Percentiles rank a stretch among this genome's conserved stretches.
Evolutionary conservation across 2,329 filamentous ascomycete species (phyloP).

Genomic region (Hypoxylon sp.): DNA sequence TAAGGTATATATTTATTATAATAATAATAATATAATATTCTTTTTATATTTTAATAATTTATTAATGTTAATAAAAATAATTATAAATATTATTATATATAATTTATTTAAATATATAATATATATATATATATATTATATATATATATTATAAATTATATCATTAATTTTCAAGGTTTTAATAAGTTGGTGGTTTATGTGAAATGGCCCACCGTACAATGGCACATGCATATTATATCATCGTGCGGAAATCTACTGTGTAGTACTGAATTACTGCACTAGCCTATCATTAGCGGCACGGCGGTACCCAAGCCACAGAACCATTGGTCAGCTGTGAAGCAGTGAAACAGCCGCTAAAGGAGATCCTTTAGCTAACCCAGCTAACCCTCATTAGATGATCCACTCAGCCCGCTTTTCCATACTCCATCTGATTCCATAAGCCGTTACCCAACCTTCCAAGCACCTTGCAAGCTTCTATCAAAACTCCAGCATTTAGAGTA

Average conservation of each 20-base stretch:
- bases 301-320: constrained; percentile 7
- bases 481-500: neutral
- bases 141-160: too few relatives aligned
- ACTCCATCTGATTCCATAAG: constrained; percentile 12
- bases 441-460: neutral
- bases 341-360: constrained; percentile 34
- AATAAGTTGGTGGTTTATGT: too few relatives aligned
- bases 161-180: too few relatives aligned
- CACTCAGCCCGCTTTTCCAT: constrained; percentile 8
- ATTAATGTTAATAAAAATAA: too few relatives aligned
- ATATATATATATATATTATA: too few relatives aligned
- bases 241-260: constrained; percentile 29
- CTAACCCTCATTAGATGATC: too few relatives aligned
- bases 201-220: too few relatives aligned
- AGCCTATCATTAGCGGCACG: constrained; percentile 13
- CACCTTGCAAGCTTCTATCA: neutral
- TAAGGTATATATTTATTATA: too few relatives aligned
- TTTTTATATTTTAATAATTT: too few relatives aligned
- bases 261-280: constrained; percentile 11
- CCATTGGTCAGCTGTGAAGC: constrained; percentile 19
- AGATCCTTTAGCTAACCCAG: constrained; percentile 9
- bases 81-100: too few relatives aligned
- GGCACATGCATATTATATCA: constrained; percentile 39
- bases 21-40: too few relatives aligned
- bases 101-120: too few relatives aligned